Base-by-base conservation (phyloP, 2,329 filamentous ascomycete species). In the Neurospora crassa region DNA sequence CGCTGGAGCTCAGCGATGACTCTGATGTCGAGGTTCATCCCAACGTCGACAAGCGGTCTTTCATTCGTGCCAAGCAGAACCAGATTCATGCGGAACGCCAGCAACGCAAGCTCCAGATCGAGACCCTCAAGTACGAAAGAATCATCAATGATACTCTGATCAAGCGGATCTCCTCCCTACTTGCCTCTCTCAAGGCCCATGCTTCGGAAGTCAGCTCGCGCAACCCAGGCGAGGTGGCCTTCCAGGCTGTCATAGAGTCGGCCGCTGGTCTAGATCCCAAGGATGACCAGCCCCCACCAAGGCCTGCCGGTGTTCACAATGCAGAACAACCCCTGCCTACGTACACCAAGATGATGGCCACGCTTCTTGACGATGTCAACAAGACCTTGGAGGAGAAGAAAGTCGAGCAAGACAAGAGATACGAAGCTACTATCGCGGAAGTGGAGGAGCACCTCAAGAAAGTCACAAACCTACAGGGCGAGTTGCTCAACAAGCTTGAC, bases 341-440 rank as follows among this genome's bases (percentile, higher is more conserved):
- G 16, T 99, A 97, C 79, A 96, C 93, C 47, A 93, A 96, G 84
- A 99, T 99, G 96, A 94, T 99, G 91, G 92, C 92, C n/a, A 89
- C 91, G n/a, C 82, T 99, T 77, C 87, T 98, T 24, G 96, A 99
- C 78, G 92, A 97, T 81, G 94, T 98, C 59, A 97, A 97, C 77
- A 86, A 88, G 81, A 89, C 92, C 69, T 85, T 97, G 43, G 92
- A 94, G 71, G 92, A 94, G 78, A 91, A 91, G 81, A 89, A 91
- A 73, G 84, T 87, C 0, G 83, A 84, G 47, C 85, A 87, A 0
- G 85, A 87, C 24, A 88, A 90, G 75, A 84, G 92, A 69, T 94
- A 92, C 79, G 85, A 87, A 68, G 90, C 87, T 69, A 97, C 96
- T 84, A 85, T 96, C 40, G 86, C 87, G 68, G 95, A 96, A 77